A percentile compares a stretch with the other conserved stretches of the same genome.
Conservation (phyloP, 176 grass and related monocot genomes). For the Themeda triandra region DNA sequence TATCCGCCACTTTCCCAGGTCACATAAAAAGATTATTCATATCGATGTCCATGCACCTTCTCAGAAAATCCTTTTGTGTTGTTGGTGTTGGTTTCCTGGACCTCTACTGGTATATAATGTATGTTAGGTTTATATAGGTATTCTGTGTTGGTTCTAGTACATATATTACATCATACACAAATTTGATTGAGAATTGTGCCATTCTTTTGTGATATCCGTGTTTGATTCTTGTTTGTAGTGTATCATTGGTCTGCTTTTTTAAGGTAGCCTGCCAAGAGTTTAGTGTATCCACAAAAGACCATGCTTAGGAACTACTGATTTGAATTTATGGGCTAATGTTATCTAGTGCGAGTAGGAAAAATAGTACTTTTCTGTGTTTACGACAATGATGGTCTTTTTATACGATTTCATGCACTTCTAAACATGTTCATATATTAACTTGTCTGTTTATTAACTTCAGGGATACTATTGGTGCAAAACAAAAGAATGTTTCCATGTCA, state of each 20-base stretch:
- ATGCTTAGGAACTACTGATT: background rate
- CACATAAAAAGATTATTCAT: background rate
- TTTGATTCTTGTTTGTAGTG: background rate
- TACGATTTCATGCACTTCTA: background rate
- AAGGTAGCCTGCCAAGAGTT: background rate
- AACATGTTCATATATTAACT: background rate
- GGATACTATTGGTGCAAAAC: slow-evolving; percentile 44
- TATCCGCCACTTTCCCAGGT: background rate
- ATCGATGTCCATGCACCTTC: background rate
- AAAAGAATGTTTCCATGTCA: slow-evolving; percentile 43
- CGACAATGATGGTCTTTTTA: background rate
- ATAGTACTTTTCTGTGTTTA: background rate
- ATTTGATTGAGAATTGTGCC: background rate
- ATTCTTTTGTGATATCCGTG: background rate
- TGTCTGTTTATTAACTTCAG: slow-evolving; percentile 44
- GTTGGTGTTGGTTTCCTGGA: background rate
- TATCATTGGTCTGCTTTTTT: background rate
- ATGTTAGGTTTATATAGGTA: slow-evolving; percentile 11
- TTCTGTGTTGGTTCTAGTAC: background rate
- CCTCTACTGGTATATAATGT: background rate
- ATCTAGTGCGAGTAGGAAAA: background rate
- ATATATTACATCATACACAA: background rate
- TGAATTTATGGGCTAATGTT: slow-evolving; percentile 7
- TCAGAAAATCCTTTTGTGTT: background rate
- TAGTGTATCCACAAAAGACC: too few species aligned